Base-by-base conservation (phyloP, 2,329 filamentous ascomycete species). In the Colletotrichum camelliae region DNA sequence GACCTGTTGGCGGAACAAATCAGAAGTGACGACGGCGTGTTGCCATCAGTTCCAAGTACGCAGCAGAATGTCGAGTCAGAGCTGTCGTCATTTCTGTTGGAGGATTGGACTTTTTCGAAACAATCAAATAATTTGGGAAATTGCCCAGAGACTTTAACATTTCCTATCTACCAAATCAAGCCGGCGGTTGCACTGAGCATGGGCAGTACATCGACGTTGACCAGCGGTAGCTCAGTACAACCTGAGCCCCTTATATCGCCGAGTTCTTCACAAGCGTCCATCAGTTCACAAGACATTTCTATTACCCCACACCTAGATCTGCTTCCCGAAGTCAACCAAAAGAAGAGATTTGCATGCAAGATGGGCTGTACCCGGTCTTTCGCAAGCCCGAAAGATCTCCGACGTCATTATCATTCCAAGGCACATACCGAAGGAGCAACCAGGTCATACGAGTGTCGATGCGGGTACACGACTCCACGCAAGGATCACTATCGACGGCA, bases 161-260 rank as follows among this genome's bases (percentile, higher is more conserved):
- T 35, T 35, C 12, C 33, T 35, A 12, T 10, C 16, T n/a, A 16
- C 10, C 16, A 9, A 10, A 6, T 3, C 16, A 43, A 2, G 16
- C 37, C 37, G 13, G 7, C 16, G 4, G 16, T 18, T 18, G 37
- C 16, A 43, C 1, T 43, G 37, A n/a, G 16, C 37, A 5, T 43
- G 1, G 8, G 5, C 4, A 18, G 4, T 4, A n/a, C 37, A 18
- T 4, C 9, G 15, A 0, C 8, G 16, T 12, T 16, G 4, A 9
- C 8, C 8, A 7, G n/a, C 4, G 1, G n/a, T 8, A 43, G 37
- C 37, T 18, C 16, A 43, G 18, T 16, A 10, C 16, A 43, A 8
- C 39, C 2, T 3, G 18, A 43, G 39, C 16, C 4, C 39, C 4
- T 5, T 8, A 6, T 10, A 43, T n/a, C 8, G 18, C 5, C 37